Evolutionary conservation across 2,329 filamentous ascomycete species (phyloP).

Genomic region (Talaromyces atroroseus): DNA sequence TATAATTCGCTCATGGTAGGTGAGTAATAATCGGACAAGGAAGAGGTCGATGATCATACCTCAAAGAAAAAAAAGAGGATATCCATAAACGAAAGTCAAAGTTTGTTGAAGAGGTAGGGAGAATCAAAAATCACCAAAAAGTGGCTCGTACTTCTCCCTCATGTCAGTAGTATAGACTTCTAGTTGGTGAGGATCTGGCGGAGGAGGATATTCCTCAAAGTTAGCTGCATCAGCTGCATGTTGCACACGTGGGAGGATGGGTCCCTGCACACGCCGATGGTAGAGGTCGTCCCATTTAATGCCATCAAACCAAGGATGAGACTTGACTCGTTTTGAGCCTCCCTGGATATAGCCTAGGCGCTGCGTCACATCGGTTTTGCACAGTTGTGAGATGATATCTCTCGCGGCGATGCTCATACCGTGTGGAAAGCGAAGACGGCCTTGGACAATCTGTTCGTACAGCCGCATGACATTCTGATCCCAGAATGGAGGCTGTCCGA

Average conservation of each 20-base stretch:
- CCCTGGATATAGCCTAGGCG: conserved; percentile 59
- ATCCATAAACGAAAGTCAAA: not conserved
- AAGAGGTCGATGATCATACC: not conserved
- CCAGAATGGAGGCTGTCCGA: conserved; percentile 64
- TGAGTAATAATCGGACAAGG: not conserved
- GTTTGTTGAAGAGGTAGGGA: not conserved
- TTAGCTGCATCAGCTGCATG: conserved; percentile 58
- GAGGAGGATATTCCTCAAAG: conserved; percentile 60
- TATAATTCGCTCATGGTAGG: not conserved
- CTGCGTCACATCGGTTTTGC: conserved; percentile 59
- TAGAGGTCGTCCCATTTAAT: conserved; percentile 61
- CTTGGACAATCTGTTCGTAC: conserved; percentile 63
- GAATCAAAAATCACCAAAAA: conserved; percentile 57
- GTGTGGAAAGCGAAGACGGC: conserved; percentile 55
- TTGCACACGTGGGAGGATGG: conserved; percentile 57
- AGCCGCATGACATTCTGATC: conserved; percentile 65
- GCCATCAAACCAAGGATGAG: conserved; percentile 57
- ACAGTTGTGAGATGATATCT: conserved; percentile 57
- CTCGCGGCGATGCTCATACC: conserved; percentile 55
- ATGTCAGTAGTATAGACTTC: conserved; percentile 56
- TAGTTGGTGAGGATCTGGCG: conserved; percentile 47
- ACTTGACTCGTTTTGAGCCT: conserved; percentile 54
- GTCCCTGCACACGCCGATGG: conserved; percentile 54
- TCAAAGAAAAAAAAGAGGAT: not conserved
- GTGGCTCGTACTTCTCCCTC: conserved; percentile 54